phyloP scores from a whole-genome alignment of 1,284 basidiomycete species.

The Trametes pubescens region DNA sequence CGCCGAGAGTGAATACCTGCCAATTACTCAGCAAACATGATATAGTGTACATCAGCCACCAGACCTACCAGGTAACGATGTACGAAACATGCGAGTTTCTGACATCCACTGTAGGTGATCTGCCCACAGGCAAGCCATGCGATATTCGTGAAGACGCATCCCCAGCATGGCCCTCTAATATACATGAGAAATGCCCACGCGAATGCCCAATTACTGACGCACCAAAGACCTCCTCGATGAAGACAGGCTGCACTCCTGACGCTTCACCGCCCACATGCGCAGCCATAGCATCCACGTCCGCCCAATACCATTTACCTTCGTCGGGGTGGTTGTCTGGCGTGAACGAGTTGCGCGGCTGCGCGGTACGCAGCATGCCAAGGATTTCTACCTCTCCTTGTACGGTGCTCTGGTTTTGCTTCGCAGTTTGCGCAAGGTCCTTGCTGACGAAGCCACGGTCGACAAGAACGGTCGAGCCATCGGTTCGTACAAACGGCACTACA shows the following conservation, averaged over 20 bases:
- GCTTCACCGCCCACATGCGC: conserved; percentile 78
- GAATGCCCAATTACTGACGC: conserved; percentile 36
- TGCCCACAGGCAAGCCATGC: conserved; percentile 87
- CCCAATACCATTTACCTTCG: conserved; percentile 92
- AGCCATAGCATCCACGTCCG: conserved; percentile 86
- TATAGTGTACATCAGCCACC: background rate
- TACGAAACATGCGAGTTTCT: conserved; percentile 97
- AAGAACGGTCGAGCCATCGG: conserved; percentile 81
- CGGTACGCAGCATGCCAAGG: conserved; percentile 78
- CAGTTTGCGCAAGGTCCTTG: conserved; percentile 57
- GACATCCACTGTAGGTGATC: conserved; percentile 86
- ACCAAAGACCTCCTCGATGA: conserved; percentile 90
- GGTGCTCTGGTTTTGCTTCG: conserved; percentile 41
- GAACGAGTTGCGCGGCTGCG: conserved; percentile 78
- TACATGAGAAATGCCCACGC: conserved; percentile 10
- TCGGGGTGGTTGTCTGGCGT: conserved; percentile 90
- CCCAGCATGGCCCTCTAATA: conserved; percentile 81
- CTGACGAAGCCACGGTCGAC: conserved; percentile 94
- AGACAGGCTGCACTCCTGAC: conserved; percentile 81
- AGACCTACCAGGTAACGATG: conserved; percentile 88
- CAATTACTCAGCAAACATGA: conserved; percentile 15
- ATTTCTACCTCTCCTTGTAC: conserved; percentile 69
- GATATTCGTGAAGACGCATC: conserved; percentile 71
- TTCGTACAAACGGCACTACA: conserved; percentile 83
- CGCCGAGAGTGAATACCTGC: conserved; percentile 76